These are phyloP conservation scores for Spiromastix sp. DNA, from an alignment of 2,329 filamentous ascomycete species.

Conservation along the genomic window DNA sequence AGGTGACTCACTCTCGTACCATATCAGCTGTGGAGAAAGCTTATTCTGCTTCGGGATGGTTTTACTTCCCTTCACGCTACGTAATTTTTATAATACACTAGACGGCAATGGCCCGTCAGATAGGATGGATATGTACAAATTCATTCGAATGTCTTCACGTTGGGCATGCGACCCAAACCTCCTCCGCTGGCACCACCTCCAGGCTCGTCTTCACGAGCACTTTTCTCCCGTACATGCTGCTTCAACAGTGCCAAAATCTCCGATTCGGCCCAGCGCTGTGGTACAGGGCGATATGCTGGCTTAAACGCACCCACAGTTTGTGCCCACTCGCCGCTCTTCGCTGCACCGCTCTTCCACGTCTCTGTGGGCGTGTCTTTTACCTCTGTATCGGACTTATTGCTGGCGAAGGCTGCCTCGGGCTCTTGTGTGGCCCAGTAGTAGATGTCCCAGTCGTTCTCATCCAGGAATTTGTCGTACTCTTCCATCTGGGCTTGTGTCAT, in stretches of 20 bases:
- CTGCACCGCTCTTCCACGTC: constrained; percentile 41
- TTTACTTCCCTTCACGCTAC: not conserved
- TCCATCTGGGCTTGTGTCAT: constrained; percentile 66
- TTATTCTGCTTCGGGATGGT: too few species aligned
- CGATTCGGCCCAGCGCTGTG: constrained; percentile 71
- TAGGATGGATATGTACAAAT: too few species aligned
- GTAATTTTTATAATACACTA: constrained; percentile 4
- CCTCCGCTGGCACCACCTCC: constrained; percentile 28
- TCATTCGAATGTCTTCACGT: constrained; percentile 33
- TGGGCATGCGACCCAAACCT: constrained; percentile 39
- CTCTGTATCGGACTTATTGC: constrained; percentile 40
- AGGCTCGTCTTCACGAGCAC: constrained; percentile 39
- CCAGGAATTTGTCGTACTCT: constrained; percentile 85
- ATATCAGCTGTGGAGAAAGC: too few species aligned
- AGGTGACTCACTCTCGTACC: too few species aligned
- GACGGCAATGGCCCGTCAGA: too few species aligned
- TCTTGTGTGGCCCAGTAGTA: constrained; percentile 99
- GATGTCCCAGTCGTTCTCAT: constrained; percentile 99
- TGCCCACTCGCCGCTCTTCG: constrained; percentile 73
- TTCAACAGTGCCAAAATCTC: constrained; percentile 68
- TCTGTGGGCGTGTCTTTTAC: constrained; percentile 32
- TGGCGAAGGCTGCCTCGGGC: constrained; percentile 43
- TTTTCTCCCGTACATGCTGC: constrained; percentile 65
- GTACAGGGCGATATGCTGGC: constrained; percentile 86
- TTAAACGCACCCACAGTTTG: constrained; percentile 93